Evolutionary conservation across 176 grass and related monocot genomes (phyloP).

Genomic region (Carex myosuroides): DNA sequence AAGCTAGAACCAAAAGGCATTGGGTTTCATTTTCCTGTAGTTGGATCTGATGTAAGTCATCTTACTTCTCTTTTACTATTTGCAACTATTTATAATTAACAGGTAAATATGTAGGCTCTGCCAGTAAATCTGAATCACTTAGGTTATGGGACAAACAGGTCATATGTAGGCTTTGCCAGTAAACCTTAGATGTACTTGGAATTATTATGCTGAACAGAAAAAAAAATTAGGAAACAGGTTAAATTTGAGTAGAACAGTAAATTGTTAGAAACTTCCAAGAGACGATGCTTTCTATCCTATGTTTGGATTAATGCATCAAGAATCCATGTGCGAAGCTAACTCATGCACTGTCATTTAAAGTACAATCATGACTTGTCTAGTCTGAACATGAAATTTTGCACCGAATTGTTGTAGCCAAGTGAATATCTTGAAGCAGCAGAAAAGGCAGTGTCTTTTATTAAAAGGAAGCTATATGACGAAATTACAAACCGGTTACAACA

Average conservation of each 20-base stretch:
- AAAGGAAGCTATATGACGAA: slow-evolving; percentile 60
- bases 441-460: slow-evolving; percentile 76
- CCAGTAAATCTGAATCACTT: neutral
- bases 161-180: neutral
- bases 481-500: slow-evolving; percentile 55
- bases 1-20: slow-evolving; percentile 37
- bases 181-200: neutral
- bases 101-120: neutral
- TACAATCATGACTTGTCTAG: neutral
- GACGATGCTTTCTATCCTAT: neutral
- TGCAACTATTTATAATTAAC: neutral
- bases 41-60: slow-evolving; percentile 54
- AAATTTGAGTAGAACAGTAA: neutral
- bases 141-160: neutral
- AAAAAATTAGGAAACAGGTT: neutral
- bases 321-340: neutral
- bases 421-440: slow-evolving; percentile 80
- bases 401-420: slow-evolving; percentile 51
- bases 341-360: neutral
- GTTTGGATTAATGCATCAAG: neutral
- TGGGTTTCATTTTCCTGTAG: slow-evolving; percentile 57
- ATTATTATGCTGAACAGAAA: neutral
- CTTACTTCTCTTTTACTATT: slow-evolving; percentile 1
- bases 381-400: neutral
- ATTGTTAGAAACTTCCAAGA: neutral